Evolutionary conservation across 2,329 filamentous ascomycete species (phyloP), one percentile per base, ranked within the genome.

Genomic region (Colletotrichum euphorbiae): DNA sequence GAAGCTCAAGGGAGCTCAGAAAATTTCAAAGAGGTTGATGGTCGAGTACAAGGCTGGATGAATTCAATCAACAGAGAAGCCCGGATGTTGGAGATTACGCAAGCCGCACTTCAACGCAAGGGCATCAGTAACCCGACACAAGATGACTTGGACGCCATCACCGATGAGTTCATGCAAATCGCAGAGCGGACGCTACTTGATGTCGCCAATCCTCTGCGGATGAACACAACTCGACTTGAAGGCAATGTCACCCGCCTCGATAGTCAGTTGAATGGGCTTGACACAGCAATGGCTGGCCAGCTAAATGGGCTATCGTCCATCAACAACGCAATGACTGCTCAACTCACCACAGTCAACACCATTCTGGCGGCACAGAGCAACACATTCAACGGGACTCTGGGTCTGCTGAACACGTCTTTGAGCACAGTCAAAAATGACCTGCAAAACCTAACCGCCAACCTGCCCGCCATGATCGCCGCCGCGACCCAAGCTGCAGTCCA

Each of bases 1-100:
- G 70, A 74, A 21, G 43, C 71, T 70, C 24, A 74, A 45, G 19
- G 69, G 61, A 59, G 75, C 24, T 55, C 61, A 13, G n/a, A 15
- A 40, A 33, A 33, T 15, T 48, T 66, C 6, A 13, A 59, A 66
- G 54, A 66, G 46, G 42, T 60, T 33, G 66, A 66, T 33, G 40
- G 48, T 6, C 54, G 66, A 58, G 48, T 69, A n/a, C 66, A 69
- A 24, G 28, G 28, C 42, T 69, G 66, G 66, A 69, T 69, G 66
- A 54, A 28, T 42, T 59, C 66, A 17, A 69, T 69, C 54, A 55
- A 50, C 17, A 55, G 50, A 48, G 66, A 69, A 42, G 46, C 46
- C 5, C 66, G 66, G 7, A 69, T 69, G 66, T 11, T 69, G 15
- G 66, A 69, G 48, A 66, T 69, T n/a, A 69, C 66, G 5, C 61